phyloP scores from a whole-genome alignment of 257 asterid species.

The Gentiana dahurica region DNA sequence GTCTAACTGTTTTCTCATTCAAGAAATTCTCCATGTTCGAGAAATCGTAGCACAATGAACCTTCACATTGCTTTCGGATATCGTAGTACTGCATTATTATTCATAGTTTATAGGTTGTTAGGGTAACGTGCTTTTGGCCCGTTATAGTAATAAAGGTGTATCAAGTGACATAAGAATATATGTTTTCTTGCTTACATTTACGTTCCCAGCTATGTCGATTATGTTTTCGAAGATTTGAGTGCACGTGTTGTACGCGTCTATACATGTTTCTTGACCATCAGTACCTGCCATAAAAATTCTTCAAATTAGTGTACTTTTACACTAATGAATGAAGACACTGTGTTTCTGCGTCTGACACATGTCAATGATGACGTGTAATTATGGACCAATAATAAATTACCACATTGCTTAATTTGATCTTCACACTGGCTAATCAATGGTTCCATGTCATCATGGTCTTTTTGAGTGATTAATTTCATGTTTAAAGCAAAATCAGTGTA shows the following conservation, averaged over 20 bases:
- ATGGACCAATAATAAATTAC: slow-evolving; percentile 14
- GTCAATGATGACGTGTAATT: neutral
- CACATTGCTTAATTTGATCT: slow-evolving; percentile 33
- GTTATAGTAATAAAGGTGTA: too few relatives aligned
- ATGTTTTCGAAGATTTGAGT: slow-evolving; percentile 26
- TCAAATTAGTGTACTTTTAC: too few relatives aligned
- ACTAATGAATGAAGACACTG: neutral
- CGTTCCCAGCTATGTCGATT: slow-evolving; percentile 17
- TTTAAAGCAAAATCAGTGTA: slow-evolving; percentile 46
- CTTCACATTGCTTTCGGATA: slow-evolving; percentile 39
- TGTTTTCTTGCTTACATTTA: slow-evolving; percentile 31
- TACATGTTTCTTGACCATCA: slow-evolving; percentile 30
- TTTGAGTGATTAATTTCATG: slow-evolving; percentile 26
- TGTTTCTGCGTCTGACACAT: neutral
- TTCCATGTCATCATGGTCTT: slow-evolving; percentile 25
- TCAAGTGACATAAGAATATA: neutral
- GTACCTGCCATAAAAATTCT: slow-evolving; percentile 17
- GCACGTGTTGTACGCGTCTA: slow-evolving; percentile 27
- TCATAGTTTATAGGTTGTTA: too few relatives aligned
- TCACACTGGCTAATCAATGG: slow-evolving; percentile 22
- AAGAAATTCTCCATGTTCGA: slow-evolving; percentile 44
- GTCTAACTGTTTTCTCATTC: slow-evolving; percentile 22
- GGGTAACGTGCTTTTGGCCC: too few relatives aligned
- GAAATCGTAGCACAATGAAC: slow-evolving; percentile 43
- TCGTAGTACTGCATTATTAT: slow-evolving; percentile 38